Base-by-base conservation (phyloP, 768 basidiomycete species). In the Strobilomyces echinocephalus region DNA sequence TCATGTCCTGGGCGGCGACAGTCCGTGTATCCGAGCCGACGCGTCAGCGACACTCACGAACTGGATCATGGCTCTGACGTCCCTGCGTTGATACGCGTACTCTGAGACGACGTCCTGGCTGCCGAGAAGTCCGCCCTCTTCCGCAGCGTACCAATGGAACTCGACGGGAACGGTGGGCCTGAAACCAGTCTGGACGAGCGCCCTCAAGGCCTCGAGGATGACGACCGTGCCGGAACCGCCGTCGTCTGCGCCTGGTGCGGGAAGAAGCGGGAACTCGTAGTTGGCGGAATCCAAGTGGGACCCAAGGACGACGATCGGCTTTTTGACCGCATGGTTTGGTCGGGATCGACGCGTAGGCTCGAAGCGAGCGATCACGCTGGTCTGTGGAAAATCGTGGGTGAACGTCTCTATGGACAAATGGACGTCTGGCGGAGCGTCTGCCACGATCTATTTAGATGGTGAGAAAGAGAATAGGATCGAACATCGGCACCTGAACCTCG, bases 81-180 rank as follows among this genome's bases (percentile, higher is more conserved):
- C 66, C 42, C 70, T 68, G 5, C 74, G 76, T 16, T 70, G 59
- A 44, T 66, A 72, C 60, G 77, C 76, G 67, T 82, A 82, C 26
- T 64, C 67, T 30, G 73, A 73, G 5, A 78, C 81, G 52, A 84
- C 72, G 8, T 79, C 82, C 55, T 80, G 79, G 35, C 77, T 50
- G 18, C 49, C 50, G 16, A 63, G 48, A 28, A 57, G 46, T 31
- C 61, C 55, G 46, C 55, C 67, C 46, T 69, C 87, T 75, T 90
- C 88, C 40, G 83, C 87, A 47, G 87, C 84, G 64, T 89, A 91
- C 89, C 87, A 90, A 59, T 90, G 87, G 4, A n/a, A n/a, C n/a
- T n/a, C n/a, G n/a, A n/a, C n/a, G n/a, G n/a, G n/a, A n/a, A n/a
- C n/a, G 24, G 24, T 24, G 4, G 24, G 24, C 24, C 24, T 4